A percentile compares a stretch with the other conserved stretches of the same genome.
Conservation (phyloP, 345 rosid genomes). For the Toxicodendron radicans region DNA sequence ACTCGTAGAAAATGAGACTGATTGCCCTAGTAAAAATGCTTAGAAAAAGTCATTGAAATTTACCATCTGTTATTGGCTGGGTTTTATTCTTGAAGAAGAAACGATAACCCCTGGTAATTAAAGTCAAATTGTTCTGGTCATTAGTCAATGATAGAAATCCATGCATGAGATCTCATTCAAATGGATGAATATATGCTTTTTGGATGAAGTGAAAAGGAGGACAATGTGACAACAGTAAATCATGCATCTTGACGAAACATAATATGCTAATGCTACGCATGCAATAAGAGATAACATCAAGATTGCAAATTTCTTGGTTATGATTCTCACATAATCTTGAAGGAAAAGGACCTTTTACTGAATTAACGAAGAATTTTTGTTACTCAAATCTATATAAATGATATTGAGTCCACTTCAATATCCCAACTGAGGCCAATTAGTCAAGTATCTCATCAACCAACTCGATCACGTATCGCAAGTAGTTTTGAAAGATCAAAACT, state of each 20-base stretch:
- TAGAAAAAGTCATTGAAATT: too few species aligned
- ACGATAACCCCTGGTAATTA: not conserved
- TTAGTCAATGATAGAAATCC: too few species aligned
- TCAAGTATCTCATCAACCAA: conserved; percentile 20
- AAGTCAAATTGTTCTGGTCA: not conserved
- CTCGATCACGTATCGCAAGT: conserved; percentile 11
- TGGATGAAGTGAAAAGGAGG: not conserved
- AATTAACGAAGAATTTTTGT: not conserved
- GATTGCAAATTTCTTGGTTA: not conserved
- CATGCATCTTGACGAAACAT: not conserved
- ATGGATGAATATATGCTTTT: not conserved
- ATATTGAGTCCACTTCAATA: not conserved
- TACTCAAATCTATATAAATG: not conserved
- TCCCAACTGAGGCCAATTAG: not conserved
- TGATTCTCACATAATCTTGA: not conserved
- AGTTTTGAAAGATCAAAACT: not conserved
- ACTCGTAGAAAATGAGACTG: too few species aligned
- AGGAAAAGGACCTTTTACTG: conserved; percentile 8
- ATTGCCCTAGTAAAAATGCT: too few species aligned
- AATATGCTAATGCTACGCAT: conserved; percentile 6
- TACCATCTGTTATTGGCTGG: too few species aligned
- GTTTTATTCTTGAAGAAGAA: too few species aligned
- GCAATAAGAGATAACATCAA: not conserved
- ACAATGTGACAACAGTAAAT: not conserved
- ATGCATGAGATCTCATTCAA: not conserved